phyloP scores from a whole-genome alignment of 495 filamentous ascomycete species.

The Xylaria acuta region DNA sequence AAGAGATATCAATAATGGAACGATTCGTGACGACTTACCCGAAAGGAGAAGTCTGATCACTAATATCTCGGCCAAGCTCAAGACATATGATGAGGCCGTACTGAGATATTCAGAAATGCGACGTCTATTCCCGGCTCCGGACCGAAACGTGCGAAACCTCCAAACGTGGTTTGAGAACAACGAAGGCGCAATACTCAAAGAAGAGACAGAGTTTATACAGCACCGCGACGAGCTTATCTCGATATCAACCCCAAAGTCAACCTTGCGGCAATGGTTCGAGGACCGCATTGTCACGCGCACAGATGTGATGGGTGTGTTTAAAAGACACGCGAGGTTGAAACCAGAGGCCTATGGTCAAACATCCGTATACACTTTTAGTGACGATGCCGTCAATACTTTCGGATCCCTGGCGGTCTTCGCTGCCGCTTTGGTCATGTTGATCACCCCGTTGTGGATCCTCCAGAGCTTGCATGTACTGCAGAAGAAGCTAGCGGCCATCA shows the following conservation, averaged over 20 bases:
- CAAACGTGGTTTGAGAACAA: neutral
- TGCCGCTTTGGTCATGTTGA: neutral
- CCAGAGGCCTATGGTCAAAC: neutral
- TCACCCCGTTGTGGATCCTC: neutral
- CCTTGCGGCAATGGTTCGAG: constrained; percentile 1
- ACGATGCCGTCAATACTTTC: neutral
- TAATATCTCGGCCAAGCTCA: neutral
- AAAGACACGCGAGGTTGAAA: neutral
- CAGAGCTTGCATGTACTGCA: neutral
- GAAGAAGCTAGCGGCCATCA: constrained; percentile 1
- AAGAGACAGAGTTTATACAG: constrained; percentile 1
- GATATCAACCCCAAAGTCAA: neutral
- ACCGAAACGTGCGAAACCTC: neutral
- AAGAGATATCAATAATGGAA: constrained; percentile 11
- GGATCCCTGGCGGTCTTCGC: neutral
- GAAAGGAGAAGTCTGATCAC: neutral
- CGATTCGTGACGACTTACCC: constrained; percentile 4
- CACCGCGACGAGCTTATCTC: constrained; percentile 1
- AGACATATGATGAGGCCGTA: constrained; percentile 1
- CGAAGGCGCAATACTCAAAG: constrained; percentile 5
- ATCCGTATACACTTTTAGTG: neutral
- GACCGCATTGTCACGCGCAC: neutral
- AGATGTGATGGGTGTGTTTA: neutral
- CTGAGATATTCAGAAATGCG: constrained; percentile 7
- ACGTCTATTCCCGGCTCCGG: neutral